These are phyloP conservation scores for Stachybotrys chlorohalonatus DNA, from an alignment of 2,329 filamentous ascomycete species.

Conservation along the genomic window DNA sequence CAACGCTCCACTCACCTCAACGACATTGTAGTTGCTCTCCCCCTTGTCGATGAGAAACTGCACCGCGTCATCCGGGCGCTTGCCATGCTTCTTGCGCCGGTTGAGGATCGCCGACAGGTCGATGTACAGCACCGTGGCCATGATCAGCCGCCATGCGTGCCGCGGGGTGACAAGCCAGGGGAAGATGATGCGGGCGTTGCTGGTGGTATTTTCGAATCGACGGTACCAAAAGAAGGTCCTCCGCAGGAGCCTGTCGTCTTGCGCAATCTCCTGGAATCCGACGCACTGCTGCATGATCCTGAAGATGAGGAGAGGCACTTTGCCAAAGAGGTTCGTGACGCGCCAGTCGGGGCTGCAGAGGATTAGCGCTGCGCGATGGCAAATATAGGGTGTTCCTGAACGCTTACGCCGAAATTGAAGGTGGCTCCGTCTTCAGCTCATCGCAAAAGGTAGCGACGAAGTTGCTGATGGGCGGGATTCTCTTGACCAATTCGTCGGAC, in stretches of 20 bases:
- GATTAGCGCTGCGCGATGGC: too few relatives aligned
- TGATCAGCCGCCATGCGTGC: constrained; percentile 31
- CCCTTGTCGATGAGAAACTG: constrained; percentile 45
- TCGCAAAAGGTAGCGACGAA: too few relatives aligned
- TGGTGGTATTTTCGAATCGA: constrained; percentile 33
- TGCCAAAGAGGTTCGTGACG: too few relatives aligned
- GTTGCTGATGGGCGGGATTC: too few relatives aligned
- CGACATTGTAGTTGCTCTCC: constrained; percentile 31
- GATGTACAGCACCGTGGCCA: constrained; percentile 36
- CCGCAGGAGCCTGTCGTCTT: constrained; percentile 30
- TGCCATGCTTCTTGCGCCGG: constrained; percentile 29
- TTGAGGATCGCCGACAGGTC: constrained; percentile 38
- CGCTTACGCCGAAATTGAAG: too few relatives aligned
- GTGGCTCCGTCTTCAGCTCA: too few relatives aligned
- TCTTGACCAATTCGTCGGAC: too few relatives aligned
- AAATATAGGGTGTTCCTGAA: too few relatives aligned
- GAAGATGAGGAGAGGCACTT: too few relatives aligned
- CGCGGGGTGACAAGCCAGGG: constrained; percentile 38
- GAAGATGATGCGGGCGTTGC: constrained; percentile 38
- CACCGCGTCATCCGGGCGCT: constrained; percentile 37
- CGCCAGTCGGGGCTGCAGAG: too few relatives aligned
- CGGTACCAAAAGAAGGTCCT: constrained; percentile 35
- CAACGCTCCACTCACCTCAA: constrained; percentile 21
- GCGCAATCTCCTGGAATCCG: constrained; percentile 36
- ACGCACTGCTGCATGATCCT: too few relatives aligned